Evolutionary conservation across 225 moss, liverwort and hornwort genomes (phyloP).

Genomic region (Sphagnum tenellum): DNA sequence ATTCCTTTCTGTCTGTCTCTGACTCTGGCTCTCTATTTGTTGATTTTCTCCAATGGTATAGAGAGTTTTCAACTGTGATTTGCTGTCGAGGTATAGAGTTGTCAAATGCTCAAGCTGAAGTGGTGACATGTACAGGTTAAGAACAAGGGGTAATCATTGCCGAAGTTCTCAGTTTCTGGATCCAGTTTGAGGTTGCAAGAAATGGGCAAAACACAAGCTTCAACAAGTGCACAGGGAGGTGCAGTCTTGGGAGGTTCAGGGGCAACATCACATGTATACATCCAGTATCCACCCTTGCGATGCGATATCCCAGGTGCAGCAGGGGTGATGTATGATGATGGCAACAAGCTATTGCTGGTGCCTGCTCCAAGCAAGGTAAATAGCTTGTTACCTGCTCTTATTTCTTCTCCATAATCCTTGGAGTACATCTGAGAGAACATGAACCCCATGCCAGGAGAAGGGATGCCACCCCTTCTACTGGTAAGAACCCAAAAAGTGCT

Average conservation of each 20-base stretch:
- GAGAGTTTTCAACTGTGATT: too few relatives aligned
- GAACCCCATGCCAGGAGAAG: too few relatives aligned
- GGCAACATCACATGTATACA: constrained; percentile 80
- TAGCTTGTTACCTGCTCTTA: not conserved
- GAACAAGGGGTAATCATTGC: constrained; percentile 15
- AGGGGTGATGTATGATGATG: constrained; percentile 92
- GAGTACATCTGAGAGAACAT: not conserved
- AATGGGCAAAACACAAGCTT: constrained; percentile 51
- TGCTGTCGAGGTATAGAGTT: too few relatives aligned
- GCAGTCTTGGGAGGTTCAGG: constrained; percentile 41
- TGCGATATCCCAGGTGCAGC: constrained; percentile 78
- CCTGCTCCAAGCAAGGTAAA: constrained; percentile 77
- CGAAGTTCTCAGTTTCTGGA: too few relatives aligned
- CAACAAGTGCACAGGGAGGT: constrained; percentile 43
- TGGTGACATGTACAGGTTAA: constrained; percentile 16
- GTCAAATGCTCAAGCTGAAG: too few relatives aligned
- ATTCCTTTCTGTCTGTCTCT: too few relatives aligned
- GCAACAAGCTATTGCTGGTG: constrained; percentile 79
- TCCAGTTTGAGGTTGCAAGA: not conserved
- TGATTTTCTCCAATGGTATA: too few relatives aligned
- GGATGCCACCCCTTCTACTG: too few relatives aligned
- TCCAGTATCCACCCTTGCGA: constrained; percentile 77
- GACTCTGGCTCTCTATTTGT: too few relatives aligned
- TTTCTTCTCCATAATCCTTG: not conserved
- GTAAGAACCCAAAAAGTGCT: too few relatives aligned